phyloP scores from a whole-genome alignment of 306 rosid genomes.

The Prunus kanzakura region DNA sequence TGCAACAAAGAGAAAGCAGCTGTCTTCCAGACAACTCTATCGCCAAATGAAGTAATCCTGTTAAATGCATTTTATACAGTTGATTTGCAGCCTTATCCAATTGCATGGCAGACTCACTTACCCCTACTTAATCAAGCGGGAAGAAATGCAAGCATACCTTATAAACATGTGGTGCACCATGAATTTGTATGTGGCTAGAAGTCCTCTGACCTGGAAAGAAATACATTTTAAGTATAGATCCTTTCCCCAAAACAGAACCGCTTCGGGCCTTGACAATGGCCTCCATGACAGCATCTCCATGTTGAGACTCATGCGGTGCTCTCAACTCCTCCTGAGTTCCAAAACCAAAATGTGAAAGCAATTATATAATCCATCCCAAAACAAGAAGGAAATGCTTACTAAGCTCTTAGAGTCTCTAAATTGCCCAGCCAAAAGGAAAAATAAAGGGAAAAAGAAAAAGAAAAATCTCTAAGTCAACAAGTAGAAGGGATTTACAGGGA shows the following conservation, averaged over 20 bases:
- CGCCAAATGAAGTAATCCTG: neutral
- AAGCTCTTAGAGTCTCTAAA: slow-evolving; percentile 5
- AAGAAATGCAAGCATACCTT: slow-evolving; percentile 51
- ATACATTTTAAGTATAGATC: slow-evolving; percentile 89
- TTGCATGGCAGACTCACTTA: neutral
- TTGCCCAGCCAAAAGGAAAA: neutral
- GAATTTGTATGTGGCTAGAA: slow-evolving; percentile 73
- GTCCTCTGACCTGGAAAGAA: slow-evolving; percentile 93
- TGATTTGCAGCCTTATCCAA: slow-evolving; percentile 2
- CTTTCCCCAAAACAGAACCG: slow-evolving; percentile 86
- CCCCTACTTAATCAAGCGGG: neutral
- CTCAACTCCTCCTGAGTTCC: slow-evolving; percentile 72
- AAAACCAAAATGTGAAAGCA: slow-evolving; percentile 29
- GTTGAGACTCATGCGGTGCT: slow-evolving; percentile 77
- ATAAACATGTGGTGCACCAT: slow-evolving; percentile 77
- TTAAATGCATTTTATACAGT: neutral
- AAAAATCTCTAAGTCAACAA: neutral
- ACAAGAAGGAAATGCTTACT: neutral
- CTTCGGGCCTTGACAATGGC: slow-evolving; percentile 65
- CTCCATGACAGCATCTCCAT: slow-evolving; percentile 94
- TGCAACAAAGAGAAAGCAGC: no score
- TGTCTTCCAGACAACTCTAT: no score
- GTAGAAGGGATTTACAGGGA: slow-evolving; percentile 57
- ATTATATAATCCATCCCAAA: slow-evolving; percentile 14
- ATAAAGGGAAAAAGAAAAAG: neutral